phyloP scores from a whole-genome alignment of 257 asterid genomes.

The Vinca minor region DNA sequence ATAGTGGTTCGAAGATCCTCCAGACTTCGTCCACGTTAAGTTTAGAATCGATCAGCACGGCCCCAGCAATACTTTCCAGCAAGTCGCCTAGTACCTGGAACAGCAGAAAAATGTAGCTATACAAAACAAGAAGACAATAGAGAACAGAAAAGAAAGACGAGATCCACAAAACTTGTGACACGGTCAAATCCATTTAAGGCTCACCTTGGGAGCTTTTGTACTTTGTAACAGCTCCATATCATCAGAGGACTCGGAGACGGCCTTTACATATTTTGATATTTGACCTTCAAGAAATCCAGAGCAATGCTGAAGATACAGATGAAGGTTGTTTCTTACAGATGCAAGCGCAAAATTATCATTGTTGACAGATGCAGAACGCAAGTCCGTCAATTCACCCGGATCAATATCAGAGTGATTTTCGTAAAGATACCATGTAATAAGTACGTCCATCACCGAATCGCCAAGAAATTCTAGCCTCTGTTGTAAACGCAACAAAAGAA shows the following conservation, averaged over 20 bases:
- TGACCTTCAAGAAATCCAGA: conserved; percentile 42
- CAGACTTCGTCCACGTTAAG: conserved; percentile 67
- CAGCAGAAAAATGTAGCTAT: background rate
- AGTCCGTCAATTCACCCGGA: conserved; percentile 87
- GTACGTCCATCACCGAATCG: conserved; percentile 83
- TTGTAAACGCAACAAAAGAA: conserved; percentile 17
- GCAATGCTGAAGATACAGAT: conserved; percentile 64
- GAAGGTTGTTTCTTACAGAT: conserved; percentile 57
- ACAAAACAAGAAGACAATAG: background rate
- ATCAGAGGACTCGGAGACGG: conserved; percentile 36
- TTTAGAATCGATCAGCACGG: conserved; percentile 71
- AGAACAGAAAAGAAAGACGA: background rate
- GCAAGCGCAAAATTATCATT: conserved; percentile 80
- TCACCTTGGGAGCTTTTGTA: conserved; percentile 72
- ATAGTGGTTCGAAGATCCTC: conserved; percentile 61
- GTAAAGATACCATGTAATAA: conserved; percentile 66
- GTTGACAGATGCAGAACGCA: conserved; percentile 88
- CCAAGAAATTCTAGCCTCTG: conserved; percentile 99
- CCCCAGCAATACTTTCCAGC: conserved; percentile 94
- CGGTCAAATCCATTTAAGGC: background rate
- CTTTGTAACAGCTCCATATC: conserved; percentile 35
- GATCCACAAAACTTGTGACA: background rate
- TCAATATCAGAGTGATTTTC: conserved; percentile 60
- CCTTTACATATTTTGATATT: conserved; percentile 46
- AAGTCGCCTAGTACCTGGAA: conserved; percentile 85